Percentiles rank a stretch among this genome's conserved stretches.
Conservation (phyloP, 768 basidiomycete species). For the Termitomyces sp. region DNA sequence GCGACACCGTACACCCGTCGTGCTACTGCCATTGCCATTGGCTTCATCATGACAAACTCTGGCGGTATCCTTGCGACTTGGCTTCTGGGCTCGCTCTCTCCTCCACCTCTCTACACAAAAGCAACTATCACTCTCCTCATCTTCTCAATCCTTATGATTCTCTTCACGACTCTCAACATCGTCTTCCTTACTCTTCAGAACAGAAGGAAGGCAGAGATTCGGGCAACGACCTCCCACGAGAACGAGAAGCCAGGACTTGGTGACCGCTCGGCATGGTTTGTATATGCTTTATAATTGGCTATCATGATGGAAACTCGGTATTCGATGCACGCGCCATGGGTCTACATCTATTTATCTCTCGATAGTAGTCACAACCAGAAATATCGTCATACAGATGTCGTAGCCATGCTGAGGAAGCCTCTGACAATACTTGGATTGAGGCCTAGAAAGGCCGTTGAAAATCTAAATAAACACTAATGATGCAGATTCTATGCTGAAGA, state of each 20-base stretch:
- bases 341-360: no score
- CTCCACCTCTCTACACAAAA: conserved; percentile 46
- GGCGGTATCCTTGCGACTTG: conserved; percentile 58
- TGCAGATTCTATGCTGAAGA: no score
- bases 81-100: conserved; percentile 51
- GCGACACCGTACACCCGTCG: conserved; percentile 43
- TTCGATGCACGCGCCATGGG: not conserved
- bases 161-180: conserved; percentile 36
- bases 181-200: conserved; percentile 43
- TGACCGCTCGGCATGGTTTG: conserved; percentile 54
- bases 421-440: no score
- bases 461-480: no score
- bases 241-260: conserved; percentile 44
- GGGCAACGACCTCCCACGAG: conserved; percentile 27
- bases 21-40: no score
- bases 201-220: conserved; percentile 40
- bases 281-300: conserved; percentile 38
- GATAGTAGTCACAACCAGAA: no score
- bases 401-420: no score
- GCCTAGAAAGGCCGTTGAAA: no score
- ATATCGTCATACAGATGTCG: no score
- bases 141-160: conserved; percentile 38
- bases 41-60: no score
- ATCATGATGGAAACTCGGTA: not conserved
- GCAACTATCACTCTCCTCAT: conserved; percentile 43